A percentile compares a stretch with the other conserved stretches of the same genome.
These are phyloP conservation scores for Leptosphaerulina australis DNA, from an alignment of 2,329 filamentous ascomycete genomes.

Conservation along the genomic window DNA sequence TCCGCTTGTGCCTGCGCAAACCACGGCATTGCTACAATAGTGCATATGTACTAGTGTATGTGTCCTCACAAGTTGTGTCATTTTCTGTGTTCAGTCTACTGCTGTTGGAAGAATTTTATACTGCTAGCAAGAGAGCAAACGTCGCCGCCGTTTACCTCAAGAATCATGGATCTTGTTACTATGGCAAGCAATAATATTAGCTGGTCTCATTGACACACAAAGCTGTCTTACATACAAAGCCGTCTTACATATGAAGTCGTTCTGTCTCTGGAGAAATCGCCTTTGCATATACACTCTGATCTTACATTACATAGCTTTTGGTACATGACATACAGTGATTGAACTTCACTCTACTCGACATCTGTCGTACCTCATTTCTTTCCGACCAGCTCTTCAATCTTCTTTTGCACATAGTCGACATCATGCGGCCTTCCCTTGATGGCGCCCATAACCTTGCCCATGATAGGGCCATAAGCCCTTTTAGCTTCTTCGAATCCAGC, in stretches of 20 bases:
- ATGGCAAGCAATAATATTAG: no score
- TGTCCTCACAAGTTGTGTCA: no score
- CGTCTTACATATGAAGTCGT: no score
- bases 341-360: background rate
- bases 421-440: slow-evolving; percentile 70
- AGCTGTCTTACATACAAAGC: no score
- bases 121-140: no score
- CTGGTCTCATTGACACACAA: no score
- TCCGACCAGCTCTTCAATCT: slow-evolving; percentile 59
- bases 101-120: no score
- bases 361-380: slow-evolving; percentile 21
- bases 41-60: background rate
- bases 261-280: no score
- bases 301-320: slow-evolving; percentile 4
- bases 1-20: slow-evolving; percentile 19
- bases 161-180: no score
- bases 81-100: no score
- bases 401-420: slow-evolving; percentile 63
- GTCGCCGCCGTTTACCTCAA: no score
- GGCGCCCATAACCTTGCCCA: slow-evolving; percentile 63
- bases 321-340: slow-evolving; percentile 7
- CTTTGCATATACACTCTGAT: background rate
- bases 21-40: slow-evolving; percentile 1
- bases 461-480: slow-evolving; percentile 63
- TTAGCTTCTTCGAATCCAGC: slow-evolving; percentile 58